phyloP scores from a whole-genome alignment of 345 rosid species.

The Eucalyptus melliodora region DNA sequence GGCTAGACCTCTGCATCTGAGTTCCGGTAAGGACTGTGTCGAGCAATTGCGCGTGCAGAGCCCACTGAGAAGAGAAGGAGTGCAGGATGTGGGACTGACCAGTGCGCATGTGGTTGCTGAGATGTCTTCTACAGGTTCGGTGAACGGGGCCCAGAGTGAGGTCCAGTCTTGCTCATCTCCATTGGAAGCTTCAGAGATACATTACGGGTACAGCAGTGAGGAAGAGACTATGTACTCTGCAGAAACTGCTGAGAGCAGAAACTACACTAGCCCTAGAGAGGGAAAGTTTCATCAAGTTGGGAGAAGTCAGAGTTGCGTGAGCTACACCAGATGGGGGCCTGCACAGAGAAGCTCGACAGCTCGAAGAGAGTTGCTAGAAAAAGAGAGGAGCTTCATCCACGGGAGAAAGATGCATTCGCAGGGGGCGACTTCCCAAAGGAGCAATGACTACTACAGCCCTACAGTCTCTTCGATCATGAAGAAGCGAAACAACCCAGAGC shows the following conservation, averaged over 20 bases:
- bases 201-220: conserved; percentile 54
- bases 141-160: conserved; percentile 54
- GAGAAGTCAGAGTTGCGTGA: conserved; percentile 88
- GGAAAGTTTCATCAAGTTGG: conserved; percentile 57
- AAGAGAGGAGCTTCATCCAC: conserved; percentile 67
- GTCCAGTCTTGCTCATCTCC: conserved; percentile 51
- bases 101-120: conserved; percentile 17
- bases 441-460: conserved; percentile 84
- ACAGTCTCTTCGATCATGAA: conserved; percentile 92
- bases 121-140: conserved; percentile 61
- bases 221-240: conserved; percentile 98
- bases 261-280: conserved; percentile 72
- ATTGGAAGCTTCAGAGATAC: conserved; percentile 15
- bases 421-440: conserved; percentile 81
- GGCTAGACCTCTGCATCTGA: conserved; percentile 8
- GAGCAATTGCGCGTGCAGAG: conserved; percentile 7
- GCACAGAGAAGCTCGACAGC: conserved; percentile 33
- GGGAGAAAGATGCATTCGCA: conserved; percentile 67
- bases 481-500: conserved; percentile 50
- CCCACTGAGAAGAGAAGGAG: conserved; percentile 9
- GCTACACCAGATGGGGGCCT: conserved; percentile 66
- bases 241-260: conserved; percentile 95
- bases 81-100: conserved; percentile 1
- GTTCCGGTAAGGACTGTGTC: conserved; percentile 11
- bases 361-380: conserved; percentile 45